Percentiles rank a stretch among this genome's conserved stretches.
phyloP scores from a whole-genome alignment of 371 early-diverging fungal species.

The Circinella minor region DNA sequence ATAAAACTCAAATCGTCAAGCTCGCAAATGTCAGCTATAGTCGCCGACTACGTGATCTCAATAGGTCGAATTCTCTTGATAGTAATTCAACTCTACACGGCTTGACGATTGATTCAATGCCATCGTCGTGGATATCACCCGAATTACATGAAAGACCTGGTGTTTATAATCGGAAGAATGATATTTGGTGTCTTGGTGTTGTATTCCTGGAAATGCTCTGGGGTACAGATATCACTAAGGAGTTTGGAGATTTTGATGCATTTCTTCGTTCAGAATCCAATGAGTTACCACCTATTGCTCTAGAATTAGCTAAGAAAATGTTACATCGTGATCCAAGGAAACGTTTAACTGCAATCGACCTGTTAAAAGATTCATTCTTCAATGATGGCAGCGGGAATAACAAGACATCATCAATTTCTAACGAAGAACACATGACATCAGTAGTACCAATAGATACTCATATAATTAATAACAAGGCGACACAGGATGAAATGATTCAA shows the following conservation, averaged over 20 bases:
- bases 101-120: constrained; percentile 24
- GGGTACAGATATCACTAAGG: constrained; percentile 63
- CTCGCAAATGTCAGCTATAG: constrained; percentile 54
- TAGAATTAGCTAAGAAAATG: constrained; percentile 57
- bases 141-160: constrained; percentile 64
- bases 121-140: constrained; percentile 59
- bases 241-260: constrained; percentile 59
- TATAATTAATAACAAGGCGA: background rate
- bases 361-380: constrained; percentile 73
- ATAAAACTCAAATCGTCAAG: constrained; percentile 40
- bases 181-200: constrained; percentile 79
- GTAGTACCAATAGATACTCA: background rate
- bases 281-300: constrained; percentile 55
- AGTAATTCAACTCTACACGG: constrained; percentile 34
- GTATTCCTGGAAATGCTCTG: constrained; percentile 77
- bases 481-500: background rate
- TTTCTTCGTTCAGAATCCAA: constrained; percentile 53
- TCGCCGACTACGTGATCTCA: constrained; percentile 53
- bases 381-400: background rate
- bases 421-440: constrained; percentile 1
- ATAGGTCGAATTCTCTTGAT: constrained; percentile 45
- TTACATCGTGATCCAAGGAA: constrained; percentile 67
- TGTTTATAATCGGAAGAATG: constrained; percentile 70
- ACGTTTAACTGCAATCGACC: constrained; percentile 70
- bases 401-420: background rate